These are phyloP conservation scores for Ehretia macrophylla DNA, from an alignment of 257 asterid genomes.

Conservation along the genomic window DNA sequence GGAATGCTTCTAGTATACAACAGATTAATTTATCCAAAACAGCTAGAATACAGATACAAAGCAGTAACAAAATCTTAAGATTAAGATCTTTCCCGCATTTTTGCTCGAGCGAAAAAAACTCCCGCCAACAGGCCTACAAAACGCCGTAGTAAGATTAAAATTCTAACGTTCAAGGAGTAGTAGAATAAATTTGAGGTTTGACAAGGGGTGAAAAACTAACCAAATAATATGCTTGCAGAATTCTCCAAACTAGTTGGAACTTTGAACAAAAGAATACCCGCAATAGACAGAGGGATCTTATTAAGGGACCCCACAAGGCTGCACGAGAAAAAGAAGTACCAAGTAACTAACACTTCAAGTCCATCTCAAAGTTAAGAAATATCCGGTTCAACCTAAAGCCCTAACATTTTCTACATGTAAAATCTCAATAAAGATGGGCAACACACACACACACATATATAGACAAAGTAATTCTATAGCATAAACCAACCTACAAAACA, in stretches of 20 bases:
- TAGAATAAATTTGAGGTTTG: not conserved
- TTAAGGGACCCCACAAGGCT: constrained; percentile 92
- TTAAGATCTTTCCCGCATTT: constrained; percentile 53
- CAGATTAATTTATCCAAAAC: no score
- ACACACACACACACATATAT: no score
- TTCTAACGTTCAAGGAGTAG: not conserved
- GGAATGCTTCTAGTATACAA: no score
- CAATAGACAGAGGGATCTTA: constrained; percentile 88
- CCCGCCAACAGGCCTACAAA: constrained; percentile 77
- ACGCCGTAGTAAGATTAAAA: not conserved
- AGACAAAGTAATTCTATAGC: no score
- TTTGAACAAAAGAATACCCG: constrained; percentile 82
- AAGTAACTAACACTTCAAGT: not conserved
- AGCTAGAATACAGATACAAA: not conserved
- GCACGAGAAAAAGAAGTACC: constrained; percentile 15
- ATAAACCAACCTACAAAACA: no score
- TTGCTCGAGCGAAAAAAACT: constrained; percentile 82
- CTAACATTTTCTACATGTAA: no score
- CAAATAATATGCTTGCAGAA: constrained; percentile 77
- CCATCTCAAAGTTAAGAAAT: no score
- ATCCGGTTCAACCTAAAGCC: no score
- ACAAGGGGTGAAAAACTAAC: constrained; percentile 29
- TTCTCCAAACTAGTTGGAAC: constrained; percentile 86
- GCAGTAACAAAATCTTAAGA: constrained; percentile 15
- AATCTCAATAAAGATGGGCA: no score